Base-by-base conservation (phyloP, 2,329 filamentous ascomycete genomes). In the Chaetomium olivaceum region DNA sequence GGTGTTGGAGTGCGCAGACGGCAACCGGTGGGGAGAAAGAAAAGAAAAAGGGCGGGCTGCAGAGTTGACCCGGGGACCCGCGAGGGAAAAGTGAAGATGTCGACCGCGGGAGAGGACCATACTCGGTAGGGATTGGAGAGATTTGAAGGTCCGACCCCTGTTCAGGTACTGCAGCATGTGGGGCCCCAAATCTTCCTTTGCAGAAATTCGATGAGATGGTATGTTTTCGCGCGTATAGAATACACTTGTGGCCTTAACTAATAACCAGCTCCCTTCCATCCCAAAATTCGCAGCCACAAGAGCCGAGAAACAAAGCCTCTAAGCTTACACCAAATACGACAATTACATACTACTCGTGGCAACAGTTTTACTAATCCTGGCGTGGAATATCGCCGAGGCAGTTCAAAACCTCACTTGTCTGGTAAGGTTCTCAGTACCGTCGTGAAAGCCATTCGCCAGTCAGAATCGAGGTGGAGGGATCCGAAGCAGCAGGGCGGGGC, bases 61-160 rank as follows among this genome's bases (percentile, higher is more conserved):
- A 52, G 56, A 63, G 51, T 57, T 66, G 50, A 31, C 43, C 60
- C 61, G 61, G 61, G 57, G 29, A 46, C 43, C 29, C 29, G 29
- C 50, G 51, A 21, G 33, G 39, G 36, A 58, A 66, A 66, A 54
- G 59, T 66, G 64, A 66, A 36, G 64, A 29, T 63, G 27, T 56
- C 23, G 57, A 27, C 25, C n/a, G 57, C 33, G 50, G 51, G 51
- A 51, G 27, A 36, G 64, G 11, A 21, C n/a, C 39, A 43, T 43
- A 3, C 21, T 48, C 8, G 19, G n/a, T 12, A 21, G 46, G 36
- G 57, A 48, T 48, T 43, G 46, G 58, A 58, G 39, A 50, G 51
- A 55, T 62, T 62, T 39, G 55, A 57, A 66, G 46, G 58, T 16
- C 55, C 29, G 46, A 58, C 52, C 65, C 64, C 61, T 67, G 65